phyloP scores from a whole-genome alignment of 2,329 filamentous ascomycete species.

The Dendryphion nanum region DNA sequence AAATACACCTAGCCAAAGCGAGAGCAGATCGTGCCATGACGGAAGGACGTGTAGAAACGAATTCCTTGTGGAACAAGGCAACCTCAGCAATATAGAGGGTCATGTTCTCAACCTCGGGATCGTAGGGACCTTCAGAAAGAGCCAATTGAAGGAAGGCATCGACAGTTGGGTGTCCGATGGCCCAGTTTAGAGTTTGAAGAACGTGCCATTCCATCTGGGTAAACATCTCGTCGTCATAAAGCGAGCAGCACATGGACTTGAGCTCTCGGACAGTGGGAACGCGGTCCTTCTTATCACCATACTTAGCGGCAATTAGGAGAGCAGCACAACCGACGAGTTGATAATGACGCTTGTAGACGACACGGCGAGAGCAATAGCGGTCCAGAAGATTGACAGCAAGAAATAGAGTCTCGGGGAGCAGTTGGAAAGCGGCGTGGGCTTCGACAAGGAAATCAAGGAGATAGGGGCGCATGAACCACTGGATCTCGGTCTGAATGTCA shows the following conservation, averaged over 20 bases:
- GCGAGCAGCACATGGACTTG: conserved; percentile 98
- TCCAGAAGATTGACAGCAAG: conserved; percentile 95
- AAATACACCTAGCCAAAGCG: conserved; percentile 80
- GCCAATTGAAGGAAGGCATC: conserved; percentile 91
- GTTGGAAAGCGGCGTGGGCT: conserved; percentile 90
- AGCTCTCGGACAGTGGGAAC: conserved; percentile 97
- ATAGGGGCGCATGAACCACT: conserved; percentile 99
- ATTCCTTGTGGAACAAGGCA: conserved; percentile 93
- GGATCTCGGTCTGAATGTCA: conserved; percentile 98
- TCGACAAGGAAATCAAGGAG: conserved; percentile 97
- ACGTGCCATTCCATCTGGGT: conserved; percentile 99
- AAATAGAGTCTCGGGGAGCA: conserved; percentile 93
- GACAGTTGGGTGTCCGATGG: conserved; percentile 91
- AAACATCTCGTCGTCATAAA: conserved; percentile 99
- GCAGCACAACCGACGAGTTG: conserved; percentile 96
- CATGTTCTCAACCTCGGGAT: conserved; percentile 91
- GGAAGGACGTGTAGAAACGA: conserved; percentile 88
- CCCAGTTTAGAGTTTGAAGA: conserved; percentile 94
- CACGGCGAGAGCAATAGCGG: conserved; percentile 93
- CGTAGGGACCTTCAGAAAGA: conserved; percentile 70
- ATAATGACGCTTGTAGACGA: conserved; percentile 99
- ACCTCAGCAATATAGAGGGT: conserved; percentile 92
- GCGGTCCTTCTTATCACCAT: conserved; percentile 96
- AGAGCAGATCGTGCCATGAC: conserved; percentile 86
- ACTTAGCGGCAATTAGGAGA: conserved; percentile 95